Conservation (phyloP, 2,329 filamentous ascomycete species). For the Waltergamsia citrina region DNA sequence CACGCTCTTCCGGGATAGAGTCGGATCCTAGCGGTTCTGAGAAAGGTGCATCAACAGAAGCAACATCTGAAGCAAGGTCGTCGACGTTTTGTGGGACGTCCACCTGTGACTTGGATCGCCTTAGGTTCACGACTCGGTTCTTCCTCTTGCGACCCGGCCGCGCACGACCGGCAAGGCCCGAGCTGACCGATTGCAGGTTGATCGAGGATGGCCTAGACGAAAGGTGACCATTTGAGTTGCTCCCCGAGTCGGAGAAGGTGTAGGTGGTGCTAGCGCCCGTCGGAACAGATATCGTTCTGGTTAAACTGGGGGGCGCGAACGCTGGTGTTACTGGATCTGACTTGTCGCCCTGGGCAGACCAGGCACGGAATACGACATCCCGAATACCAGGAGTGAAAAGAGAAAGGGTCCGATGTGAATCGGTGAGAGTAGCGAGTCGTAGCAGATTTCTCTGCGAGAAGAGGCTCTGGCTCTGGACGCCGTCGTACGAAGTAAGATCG, state of each 20-base stretch:
- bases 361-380: slow-evolving; percentile 86
- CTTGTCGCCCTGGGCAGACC: slow-evolving; percentile 71
- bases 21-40: slow-evolving; percentile 51
- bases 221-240: slow-evolving; percentile 49
- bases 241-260: slow-evolving; percentile 64
- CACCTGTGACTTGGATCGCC: slow-evolving; percentile 48
- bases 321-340: slow-evolving; percentile 46
- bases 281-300: slow-evolving; percentile 52
- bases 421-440: slow-evolving; percentile 69
- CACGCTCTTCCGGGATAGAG: slow-evolving; percentile 50
- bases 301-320: slow-evolving; percentile 41
- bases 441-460: slow-evolving; percentile 94
- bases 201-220: slow-evolving; percentile 61
- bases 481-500: slow-evolving; percentile 67
- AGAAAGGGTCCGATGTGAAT: slow-evolving; percentile 84
- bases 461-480: slow-evolving; percentile 63
- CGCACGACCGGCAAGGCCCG: slow-evolving; percentile 53
- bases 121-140: slow-evolving; percentile 71
- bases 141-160: slow-evolving; percentile 68
- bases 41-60: slow-evolving; percentile 47
- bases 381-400: slow-evolving; percentile 85
- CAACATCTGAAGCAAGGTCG: slow-evolving; percentile 39
- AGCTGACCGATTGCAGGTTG: slow-evolving; percentile 52
- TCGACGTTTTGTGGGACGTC: slow-evolving; percentile 41
- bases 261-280: slow-evolving; percentile 55